Base-by-base conservation (phyloP, 768 basidiomycete genomes). In the Hirschioporus abietinus region DNA sequence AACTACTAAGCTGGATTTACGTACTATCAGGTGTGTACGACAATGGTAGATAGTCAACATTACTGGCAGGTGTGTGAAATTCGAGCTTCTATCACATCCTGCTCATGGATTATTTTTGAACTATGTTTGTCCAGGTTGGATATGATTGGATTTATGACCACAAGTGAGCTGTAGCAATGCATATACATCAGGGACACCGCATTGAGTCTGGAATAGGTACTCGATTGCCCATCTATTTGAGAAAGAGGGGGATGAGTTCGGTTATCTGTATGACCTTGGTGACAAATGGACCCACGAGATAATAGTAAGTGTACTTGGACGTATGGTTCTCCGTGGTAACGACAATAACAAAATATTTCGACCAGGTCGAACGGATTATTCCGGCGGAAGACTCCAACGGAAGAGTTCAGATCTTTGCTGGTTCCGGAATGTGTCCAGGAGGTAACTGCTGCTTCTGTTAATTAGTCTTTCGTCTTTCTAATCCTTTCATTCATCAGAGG, bases 201-300 rank as follows among this genome's bases (percentile, higher is more conserved):
- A 52, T 20, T 52, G 42, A 52, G 5, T 15, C 3, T 15, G 20
- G 12, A 15, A 52, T 52, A 70, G 69, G 58, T 77, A 69, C 26
- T 75, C 71, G 65, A 67, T 75, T 18, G 73, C 76, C 4, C 75
- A 76, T 68, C 58, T 75, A 10, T 76, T 74, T 60, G 67, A 68
- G 7, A 69, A 76, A 61, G 75, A 75, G 66, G 76, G 76, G 5
- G 71, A 76, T 64, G 63, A 70, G 36, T 69, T 78, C 60, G 76
- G 71, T 4, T 74, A 77, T 63, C 66, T 76, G 59, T 77, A 78
- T 63, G 77, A 78, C 66, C 76, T 75, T 63, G 77, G 77, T 1
- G 77, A 78, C 63, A 75, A 76, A 64, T 77, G 74, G 72, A 70
- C 65, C 65, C 76, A 77, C 63, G 67, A 69, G 30, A 77, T 77